phyloP scores from a whole-genome alignment of 169 alveolate species.

The Plasmodium billcollinsi region DNA sequence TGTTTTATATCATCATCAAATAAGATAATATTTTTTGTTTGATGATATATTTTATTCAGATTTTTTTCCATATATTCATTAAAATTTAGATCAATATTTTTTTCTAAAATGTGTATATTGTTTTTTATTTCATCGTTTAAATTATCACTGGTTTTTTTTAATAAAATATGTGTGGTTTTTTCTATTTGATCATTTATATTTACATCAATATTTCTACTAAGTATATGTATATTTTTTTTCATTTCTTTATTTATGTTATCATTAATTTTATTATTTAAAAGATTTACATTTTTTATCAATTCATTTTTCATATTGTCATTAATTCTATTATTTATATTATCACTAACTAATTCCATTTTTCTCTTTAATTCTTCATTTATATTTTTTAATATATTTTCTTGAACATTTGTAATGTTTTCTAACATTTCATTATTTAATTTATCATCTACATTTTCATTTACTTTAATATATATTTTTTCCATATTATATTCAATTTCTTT shows the following conservation, averaged over 20 bases:
- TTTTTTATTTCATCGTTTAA: slow-evolving; percentile 20
- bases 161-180: slow-evolving; percentile 1
- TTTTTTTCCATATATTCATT: background rate
- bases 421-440: background rate
- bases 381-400: slow-evolving; percentile 34
- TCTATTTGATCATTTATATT: slow-evolving; percentile 40
- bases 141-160: background rate
- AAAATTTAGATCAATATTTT: slow-evolving; percentile 8
- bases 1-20: too few relatives aligned
- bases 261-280: slow-evolving; percentile 19
- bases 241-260: slow-evolving; percentile 43
- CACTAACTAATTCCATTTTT: slow-evolving; percentile 25
- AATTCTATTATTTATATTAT: slow-evolving; percentile 7
- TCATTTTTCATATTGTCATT: slow-evolving; percentile 31
- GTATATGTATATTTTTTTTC: slow-evolving; percentile 23
- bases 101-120: slow-evolving; percentile 1
- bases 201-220: slow-evolving; percentile 55
- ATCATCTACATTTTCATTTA: slow-evolving; percentile 14
- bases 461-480: slow-evolving; percentile 34
- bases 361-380: slow-evolving; percentile 34
- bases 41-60: too few relatives aligned
- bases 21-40: too few relatives aligned
- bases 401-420: slow-evolving; percentile 19
- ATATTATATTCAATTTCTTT: slow-evolving; percentile 38
- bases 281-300: slow-evolving; percentile 10